Percentiles rank a stretch among this genome's conserved stretches.
These are phyloP conservation scores for Rhodomyrtus psidioides DNA, from an alignment of 441 rosid species.

Conservation along the genomic window DNA sequence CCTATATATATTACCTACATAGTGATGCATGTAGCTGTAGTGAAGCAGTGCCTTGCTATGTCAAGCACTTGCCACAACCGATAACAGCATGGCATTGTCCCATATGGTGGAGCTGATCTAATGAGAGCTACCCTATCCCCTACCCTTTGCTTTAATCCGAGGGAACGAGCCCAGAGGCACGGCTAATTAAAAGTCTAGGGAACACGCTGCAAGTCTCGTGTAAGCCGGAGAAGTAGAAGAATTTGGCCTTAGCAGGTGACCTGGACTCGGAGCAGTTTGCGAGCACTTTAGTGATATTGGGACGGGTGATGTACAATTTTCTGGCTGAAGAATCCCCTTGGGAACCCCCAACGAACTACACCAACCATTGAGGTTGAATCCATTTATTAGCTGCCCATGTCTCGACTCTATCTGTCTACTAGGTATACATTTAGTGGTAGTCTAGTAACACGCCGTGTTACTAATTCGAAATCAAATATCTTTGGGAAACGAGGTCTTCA, in stretches of 20 bases:
- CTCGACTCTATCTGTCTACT: no score
- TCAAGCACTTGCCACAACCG: not conserved
- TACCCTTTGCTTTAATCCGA: not conserved
- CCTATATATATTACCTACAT: not conserved
- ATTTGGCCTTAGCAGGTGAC: not conserved
- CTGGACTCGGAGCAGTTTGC: not conserved
- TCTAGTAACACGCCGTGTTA: no score
- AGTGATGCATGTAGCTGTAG: not conserved
- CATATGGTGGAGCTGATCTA: not conserved
- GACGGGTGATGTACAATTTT: no score
- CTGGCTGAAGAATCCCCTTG: no score
- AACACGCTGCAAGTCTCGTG: no score
- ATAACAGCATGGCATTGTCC: not conserved
- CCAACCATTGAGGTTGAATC: not conserved
- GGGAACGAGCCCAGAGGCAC: not conserved
- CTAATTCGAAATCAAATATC: not conserved
- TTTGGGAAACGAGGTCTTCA: no score
- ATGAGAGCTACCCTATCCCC: not conserved
- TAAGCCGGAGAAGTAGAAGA: not conserved
- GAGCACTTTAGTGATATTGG: not conserved
- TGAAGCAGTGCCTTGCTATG: not conserved
- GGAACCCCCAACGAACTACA: not conserved
- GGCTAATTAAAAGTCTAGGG: not conserved
- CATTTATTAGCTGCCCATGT: not conserved
- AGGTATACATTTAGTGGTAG: not conserved